phyloP scores from a whole-genome alignment of 768 basidiomycete genomes.

The Xerocomellus dryophilus region DNA sequence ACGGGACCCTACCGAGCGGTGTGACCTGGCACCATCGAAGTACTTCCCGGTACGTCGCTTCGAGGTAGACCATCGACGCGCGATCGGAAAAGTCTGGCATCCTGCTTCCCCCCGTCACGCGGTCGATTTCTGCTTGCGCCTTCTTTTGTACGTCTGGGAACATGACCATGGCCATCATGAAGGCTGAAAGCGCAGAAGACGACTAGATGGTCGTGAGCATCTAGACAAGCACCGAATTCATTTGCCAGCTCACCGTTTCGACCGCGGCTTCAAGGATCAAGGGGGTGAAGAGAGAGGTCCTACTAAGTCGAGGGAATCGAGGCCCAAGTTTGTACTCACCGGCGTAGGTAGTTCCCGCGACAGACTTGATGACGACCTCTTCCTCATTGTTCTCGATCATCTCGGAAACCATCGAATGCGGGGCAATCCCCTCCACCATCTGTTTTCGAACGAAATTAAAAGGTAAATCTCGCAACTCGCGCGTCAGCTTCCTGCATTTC shows the following conservation, averaged over 20 bases:
- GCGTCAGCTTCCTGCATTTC: slow-evolving; percentile 16
- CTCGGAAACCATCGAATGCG: slow-evolving; percentile 21
- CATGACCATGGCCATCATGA: slow-evolving; percentile 27
- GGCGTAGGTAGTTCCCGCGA: slow-evolving; percentile 31
- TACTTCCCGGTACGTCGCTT: slow-evolving; percentile 21
- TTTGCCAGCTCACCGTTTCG: slow-evolving; percentile 15
- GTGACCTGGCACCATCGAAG: slow-evolving; percentile 26
- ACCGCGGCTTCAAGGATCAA: slow-evolving; percentile 14
- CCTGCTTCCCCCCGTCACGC: slow-evolving; percentile 10
- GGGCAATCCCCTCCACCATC: slow-evolving; percentile 17
- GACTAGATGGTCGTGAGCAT: slow-evolving; percentile 2
- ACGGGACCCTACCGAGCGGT: slow-evolving; percentile 18
- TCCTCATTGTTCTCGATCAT: slow-evolving; percentile 27
- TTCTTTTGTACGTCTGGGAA: slow-evolving; percentile 25
- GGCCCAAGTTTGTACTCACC: slow-evolving; percentile 14
- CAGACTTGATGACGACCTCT: slow-evolving; percentile 27
- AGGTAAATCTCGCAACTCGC: slow-evolving; percentile 16
- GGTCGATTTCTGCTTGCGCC: slow-evolving; percentile 30
- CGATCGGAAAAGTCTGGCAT: slow-evolving; percentile 24
- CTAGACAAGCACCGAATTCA: background rate
- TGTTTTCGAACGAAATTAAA: slow-evolving; percentile 20
- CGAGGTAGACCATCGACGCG: slow-evolving; percentile 23
- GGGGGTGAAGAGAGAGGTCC: background rate
- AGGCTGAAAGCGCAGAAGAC: slow-evolving; percentile 24
- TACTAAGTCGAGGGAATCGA: background rate